These are phyloP conservation scores for Trichoderma sp. DNA, from an alignment of 2,329 filamentous ascomycete genomes.

Conservation along the genomic window DNA sequence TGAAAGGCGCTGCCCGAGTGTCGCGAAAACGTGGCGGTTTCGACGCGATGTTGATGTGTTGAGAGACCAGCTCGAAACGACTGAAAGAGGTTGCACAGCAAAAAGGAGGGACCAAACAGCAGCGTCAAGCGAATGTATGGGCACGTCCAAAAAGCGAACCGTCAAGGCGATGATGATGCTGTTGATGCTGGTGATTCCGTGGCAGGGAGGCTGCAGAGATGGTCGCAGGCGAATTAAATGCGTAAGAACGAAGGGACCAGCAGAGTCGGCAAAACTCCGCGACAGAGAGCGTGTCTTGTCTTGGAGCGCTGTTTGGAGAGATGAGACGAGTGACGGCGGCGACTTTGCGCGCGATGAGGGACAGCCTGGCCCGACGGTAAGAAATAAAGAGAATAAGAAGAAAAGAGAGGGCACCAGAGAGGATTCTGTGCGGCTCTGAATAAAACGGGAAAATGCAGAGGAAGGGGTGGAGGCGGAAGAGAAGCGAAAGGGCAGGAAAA, in stretches of 20 bases:
- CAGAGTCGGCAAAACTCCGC: constrained; percentile 37
- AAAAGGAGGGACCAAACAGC: constrained; percentile 42
- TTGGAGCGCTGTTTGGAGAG: not conserved
- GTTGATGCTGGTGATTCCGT: constrained; percentile 15
- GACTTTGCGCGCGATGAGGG: constrained; percentile 28
- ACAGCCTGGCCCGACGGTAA: constrained; percentile 29
- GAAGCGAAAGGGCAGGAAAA: constrained; percentile 36
- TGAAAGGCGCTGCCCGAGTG: constrained; percentile 43
- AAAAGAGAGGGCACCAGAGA: constrained; percentile 38
- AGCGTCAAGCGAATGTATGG: constrained; percentile 52
- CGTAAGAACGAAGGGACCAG: constrained; percentile 45
- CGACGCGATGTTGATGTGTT: constrained; percentile 32
- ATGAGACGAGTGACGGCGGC: constrained; percentile 19
- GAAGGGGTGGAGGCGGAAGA: constrained; percentile 33
- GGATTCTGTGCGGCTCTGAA: constrained; percentile 37
- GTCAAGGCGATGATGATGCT: constrained; percentile 44
- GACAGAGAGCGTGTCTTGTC: constrained; percentile 22
- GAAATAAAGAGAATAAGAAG: constrained; percentile 18
- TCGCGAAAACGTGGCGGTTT: constrained; percentile 31
- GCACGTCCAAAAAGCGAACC: constrained; percentile 43
- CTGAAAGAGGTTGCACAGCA: constrained; percentile 37
- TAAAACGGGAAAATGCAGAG: constrained; percentile 35
- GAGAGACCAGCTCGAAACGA: constrained; percentile 54
- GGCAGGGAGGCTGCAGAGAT: constrained; percentile 5
- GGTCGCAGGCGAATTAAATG: constrained; percentile 30